Conservation (phyloP, 371 early-diverging fungal species). For the Rhizopus microsporus region DNA sequence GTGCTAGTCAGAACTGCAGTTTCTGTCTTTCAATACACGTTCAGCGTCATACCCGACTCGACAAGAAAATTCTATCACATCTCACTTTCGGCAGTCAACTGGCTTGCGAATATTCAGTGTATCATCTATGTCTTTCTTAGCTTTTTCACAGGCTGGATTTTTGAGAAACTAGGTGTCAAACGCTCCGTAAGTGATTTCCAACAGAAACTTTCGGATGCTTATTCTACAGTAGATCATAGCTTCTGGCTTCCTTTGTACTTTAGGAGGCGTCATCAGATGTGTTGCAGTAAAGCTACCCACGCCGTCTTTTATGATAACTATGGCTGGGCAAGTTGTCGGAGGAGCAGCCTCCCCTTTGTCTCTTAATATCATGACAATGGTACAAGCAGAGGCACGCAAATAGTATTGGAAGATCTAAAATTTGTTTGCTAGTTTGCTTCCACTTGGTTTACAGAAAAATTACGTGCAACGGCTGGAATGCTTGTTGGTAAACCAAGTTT, state of each 20-base stretch:
- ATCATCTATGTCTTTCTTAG: constrained; percentile 39
- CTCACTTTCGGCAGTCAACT: constrained; percentile 38
- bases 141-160: constrained; percentile 41
- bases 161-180: constrained; percentile 39
- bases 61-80: constrained; percentile 30
- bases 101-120: constrained; percentile 42
- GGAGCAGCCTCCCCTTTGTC: constrained; percentile 63
- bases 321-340: constrained; percentile 61
- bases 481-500: constrained; percentile 41
- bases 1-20: constrained; percentile 36
- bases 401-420: neutral
- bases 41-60: constrained; percentile 33
- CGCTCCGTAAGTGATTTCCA: constrained; percentile 29
- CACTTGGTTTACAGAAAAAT: constrained; percentile 67
- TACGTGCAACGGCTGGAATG: constrained; percentile 65
- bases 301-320: constrained; percentile 42
- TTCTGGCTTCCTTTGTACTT: constrained; percentile 45
- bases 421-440: constrained; percentile 50
- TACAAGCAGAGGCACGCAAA: constrained; percentile 4
- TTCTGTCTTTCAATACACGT: constrained; percentile 43
- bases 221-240: constrained; percentile 36
- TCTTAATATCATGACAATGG: constrained; percentile 59
- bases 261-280: constrained; percentile 56
- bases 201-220: neutral
- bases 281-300: constrained; percentile 35